Percentiles rank a stretch among this genome's conserved stretches.
These are phyloP conservation scores for Melastoma malabathricum DNA, from an alignment of 345 rosid species.

Conservation along the genomic window DNA sequence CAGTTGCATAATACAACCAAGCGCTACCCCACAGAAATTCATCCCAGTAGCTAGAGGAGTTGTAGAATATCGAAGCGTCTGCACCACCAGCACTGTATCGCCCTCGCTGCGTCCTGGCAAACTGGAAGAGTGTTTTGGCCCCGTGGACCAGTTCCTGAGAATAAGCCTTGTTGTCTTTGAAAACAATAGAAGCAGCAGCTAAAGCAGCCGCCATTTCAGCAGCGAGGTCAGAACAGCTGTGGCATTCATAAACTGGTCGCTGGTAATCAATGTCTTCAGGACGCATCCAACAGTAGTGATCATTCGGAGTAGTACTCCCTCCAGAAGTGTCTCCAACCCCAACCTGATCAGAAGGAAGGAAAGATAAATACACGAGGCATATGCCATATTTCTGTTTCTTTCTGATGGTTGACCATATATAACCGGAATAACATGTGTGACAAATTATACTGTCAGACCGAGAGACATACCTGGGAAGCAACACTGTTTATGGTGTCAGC, in stretches of 20 bases:
- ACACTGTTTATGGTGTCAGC: slow-evolving; percentile 54
- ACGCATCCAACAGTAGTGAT: slow-evolving; percentile 96
- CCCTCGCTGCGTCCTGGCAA: slow-evolving; percentile 62
- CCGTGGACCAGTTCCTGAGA: slow-evolving; percentile 93
- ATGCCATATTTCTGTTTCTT: background rate
- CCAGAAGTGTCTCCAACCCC: slow-evolving; percentile 83
- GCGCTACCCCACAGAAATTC: slow-evolving; percentile 93
- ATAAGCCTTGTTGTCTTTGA: slow-evolving; percentile 84
- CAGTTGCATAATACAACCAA: slow-evolving; percentile 94
- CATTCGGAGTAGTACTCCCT: slow-evolving; percentile 56
- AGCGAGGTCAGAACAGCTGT: slow-evolving; percentile 82
- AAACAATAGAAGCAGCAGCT: slow-evolving; percentile 91
- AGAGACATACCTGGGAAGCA: slow-evolving; percentile 43
- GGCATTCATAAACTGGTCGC: slow-evolving; percentile 58
- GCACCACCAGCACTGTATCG: slow-evolving; percentile 61
- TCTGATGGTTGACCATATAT: too few relatives aligned
- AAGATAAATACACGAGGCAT: background rate
- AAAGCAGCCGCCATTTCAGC: slow-evolving; percentile 97
- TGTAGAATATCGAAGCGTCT: slow-evolving; percentile 59
- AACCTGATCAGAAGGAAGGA: slow-evolving; percentile 29
- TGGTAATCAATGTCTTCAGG: slow-evolving; percentile 94
- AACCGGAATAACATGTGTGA: too few relatives aligned
- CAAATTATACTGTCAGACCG: too few relatives aligned
- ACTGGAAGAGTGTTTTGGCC: slow-evolving; percentile 56
- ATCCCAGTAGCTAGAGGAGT: slow-evolving; percentile 84